Percentiles rank a stretch among this genome's conserved stretches.
phyloP scores from a whole-genome alignment of 305 asterid genomes.

The Solanum hybrid region DNA sequence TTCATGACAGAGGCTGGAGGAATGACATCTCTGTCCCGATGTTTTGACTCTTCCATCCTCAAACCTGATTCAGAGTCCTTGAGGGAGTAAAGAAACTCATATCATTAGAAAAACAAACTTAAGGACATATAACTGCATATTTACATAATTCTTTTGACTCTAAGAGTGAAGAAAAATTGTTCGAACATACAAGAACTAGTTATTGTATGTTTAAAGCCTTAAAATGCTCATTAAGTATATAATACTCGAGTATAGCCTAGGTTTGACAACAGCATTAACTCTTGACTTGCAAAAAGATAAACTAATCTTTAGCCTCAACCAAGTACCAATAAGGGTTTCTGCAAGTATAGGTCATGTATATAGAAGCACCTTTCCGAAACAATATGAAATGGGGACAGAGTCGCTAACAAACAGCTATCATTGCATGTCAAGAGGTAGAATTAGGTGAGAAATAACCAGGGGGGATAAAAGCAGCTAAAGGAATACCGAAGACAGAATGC shows the following conservation, averaged over 20 bases:
- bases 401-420: neutral
- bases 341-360: neutral
- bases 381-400: neutral
- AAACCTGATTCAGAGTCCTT: slow-evolving; percentile 49
- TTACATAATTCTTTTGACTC: neutral
- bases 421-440: neutral
- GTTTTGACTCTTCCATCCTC: slow-evolving; percentile 35
- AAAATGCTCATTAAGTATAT: neutral
- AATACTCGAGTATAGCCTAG: neutral
- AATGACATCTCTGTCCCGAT: slow-evolving; percentile 41
- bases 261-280: neutral
- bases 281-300: neutral
- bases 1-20: slow-evolving; percentile 60
- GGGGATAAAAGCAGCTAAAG: neutral
- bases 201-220: neutral
- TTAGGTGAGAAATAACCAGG: neutral
- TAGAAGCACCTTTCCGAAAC: neutral
- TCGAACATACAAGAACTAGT: neutral
- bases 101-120: neutral
- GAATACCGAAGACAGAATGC: neutral
- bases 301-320: neutral
- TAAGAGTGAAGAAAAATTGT: neutral
- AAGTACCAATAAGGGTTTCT: neutral
- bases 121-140: neutral
- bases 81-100: slow-evolving; percentile 15